phyloP scores from a whole-genome alignment of 129 eudicot genomes.

The Chrysanthemum seticuspe region DNA sequence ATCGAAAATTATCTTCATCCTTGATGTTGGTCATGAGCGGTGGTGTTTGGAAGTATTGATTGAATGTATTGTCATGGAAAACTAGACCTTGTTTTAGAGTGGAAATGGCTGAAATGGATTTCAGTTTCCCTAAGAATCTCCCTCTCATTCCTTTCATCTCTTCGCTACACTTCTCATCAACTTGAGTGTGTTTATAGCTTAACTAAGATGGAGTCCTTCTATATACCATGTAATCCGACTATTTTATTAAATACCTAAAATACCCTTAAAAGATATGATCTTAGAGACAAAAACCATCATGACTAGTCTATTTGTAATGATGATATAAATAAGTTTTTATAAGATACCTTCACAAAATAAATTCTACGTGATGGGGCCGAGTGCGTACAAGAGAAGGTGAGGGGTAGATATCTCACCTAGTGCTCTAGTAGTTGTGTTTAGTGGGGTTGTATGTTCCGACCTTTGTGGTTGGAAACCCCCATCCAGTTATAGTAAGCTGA shows the following conservation, averaged over 20 bases:
- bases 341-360: not conserved
- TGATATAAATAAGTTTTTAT: not conserved
- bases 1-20: constrained; percentile 31
- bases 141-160: constrained; percentile 57
- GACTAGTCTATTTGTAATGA: not conserved
- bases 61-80: constrained; percentile 26
- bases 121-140: constrained; percentile 46
- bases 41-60: constrained; percentile 24
- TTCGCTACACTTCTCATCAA: constrained; percentile 8
- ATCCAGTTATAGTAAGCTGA: constrained; percentile 18
- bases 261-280: not conserved
- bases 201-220: constrained; percentile 5
- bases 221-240: not conserved
- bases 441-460: constrained; percentile 13
- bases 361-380: constrained; percentile 20
- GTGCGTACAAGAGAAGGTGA: constrained; percentile 18
- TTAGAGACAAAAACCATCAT: not conserved
- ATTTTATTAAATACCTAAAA: not conserved
- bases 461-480: constrained; percentile 22
- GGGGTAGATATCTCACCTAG: constrained; percentile 10
- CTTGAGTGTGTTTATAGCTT: constrained; percentile 29
- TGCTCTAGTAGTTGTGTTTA: constrained; percentile 16
- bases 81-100: constrained; percentile 39
- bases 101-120: constrained; percentile 42
- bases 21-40: constrained; percentile 16